phyloP scores from a whole-genome alignment of 768 basidiomycete species.

The Amanita rimosa region DNA sequence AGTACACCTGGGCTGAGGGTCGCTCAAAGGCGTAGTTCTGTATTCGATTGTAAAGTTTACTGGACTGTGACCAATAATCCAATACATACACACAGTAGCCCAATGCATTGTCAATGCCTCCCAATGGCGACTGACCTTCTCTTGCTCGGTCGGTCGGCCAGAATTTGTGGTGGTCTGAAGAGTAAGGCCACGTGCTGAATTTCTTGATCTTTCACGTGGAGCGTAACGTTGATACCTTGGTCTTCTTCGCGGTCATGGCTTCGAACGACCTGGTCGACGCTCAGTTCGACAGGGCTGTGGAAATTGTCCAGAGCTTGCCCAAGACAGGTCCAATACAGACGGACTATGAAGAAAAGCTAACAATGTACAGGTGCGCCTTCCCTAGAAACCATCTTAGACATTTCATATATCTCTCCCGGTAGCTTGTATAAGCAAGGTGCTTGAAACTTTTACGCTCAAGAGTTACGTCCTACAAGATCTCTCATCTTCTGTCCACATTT shows the following conservation, averaged over 20 bases:
- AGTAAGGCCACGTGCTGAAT: too few species aligned
- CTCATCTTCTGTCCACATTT: conserved; percentile 7
- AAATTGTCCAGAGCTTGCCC: conserved; percentile 86
- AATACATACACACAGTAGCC: too few species aligned
- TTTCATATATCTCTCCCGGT: background rate
- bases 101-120: too few species aligned
- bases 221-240: background rate
- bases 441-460: conserved; percentile 7
- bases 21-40: conserved; percentile 29
- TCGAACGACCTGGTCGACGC: conserved; percentile 60
- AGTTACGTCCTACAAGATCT: background rate
- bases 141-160: too few species aligned
- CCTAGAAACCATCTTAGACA: background rate
- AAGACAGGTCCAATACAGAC: conserved; percentile 95
- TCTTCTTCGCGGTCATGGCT: conserved; percentile 29
- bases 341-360: conserved; percentile 88
- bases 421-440: conserved; percentile 92
- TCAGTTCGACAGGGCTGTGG: conserved; percentile 89
- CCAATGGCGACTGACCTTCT: too few species aligned
- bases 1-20: conserved; percentile 64
- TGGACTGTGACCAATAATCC: too few species aligned
- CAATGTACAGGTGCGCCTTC: conserved; percentile 70
- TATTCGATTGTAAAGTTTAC: too few species aligned
- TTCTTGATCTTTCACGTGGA: background rate
- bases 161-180: too few species aligned